Percentiles rank a stretch among this genome's conserved stretches.
Evolutionary conservation across 2,329 filamentous ascomycete species (phyloP).

Genomic region (Penicillium crustosum): DNA sequence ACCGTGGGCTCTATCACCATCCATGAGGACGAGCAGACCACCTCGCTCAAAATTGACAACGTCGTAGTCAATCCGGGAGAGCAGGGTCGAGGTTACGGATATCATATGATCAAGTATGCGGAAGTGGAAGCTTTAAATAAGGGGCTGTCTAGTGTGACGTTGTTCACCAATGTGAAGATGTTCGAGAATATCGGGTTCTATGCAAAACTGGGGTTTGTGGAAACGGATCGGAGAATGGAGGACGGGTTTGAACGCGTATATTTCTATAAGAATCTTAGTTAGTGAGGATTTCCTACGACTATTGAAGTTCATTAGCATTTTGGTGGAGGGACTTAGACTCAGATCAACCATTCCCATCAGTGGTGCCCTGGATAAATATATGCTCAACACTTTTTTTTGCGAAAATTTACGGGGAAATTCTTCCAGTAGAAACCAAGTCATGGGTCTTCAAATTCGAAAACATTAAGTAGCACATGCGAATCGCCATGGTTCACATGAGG

Average conservation of each 20-base stretch:
- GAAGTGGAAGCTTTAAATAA: background rate
- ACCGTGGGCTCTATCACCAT: slow-evolving; percentile 19
- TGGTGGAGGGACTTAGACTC: background rate
- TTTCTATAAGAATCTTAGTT: slow-evolving; percentile 14
- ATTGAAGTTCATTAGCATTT: background rate
- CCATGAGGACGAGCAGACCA: background rate
- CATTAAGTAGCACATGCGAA: slow-evolving; percentile 14
- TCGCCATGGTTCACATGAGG: background rate
- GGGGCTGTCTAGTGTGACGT: slow-evolving; percentile 5
- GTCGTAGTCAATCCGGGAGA: slow-evolving; percentile 20
- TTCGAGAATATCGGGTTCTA: slow-evolving; percentile 25
- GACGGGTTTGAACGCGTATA: slow-evolving; percentile 26
- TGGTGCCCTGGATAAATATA: background rate
- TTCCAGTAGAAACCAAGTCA: background rate
- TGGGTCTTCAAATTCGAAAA: slow-evolving; percentile 2
- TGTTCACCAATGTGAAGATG: slow-evolving; percentile 29
- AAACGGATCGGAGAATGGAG: slow-evolving; percentile 18
- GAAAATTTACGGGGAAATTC: background rate
- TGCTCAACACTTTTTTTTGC: background rate
- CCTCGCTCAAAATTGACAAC: slow-evolving; percentile 18
- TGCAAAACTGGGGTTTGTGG: slow-evolving; percentile 20
- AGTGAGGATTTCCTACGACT: background rate
- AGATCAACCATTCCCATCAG: no score
- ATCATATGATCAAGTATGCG: slow-evolving; percentile 3
- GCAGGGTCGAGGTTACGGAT: slow-evolving; percentile 22